Base-by-base conservation (phyloP, 768 basidiomycete genomes). In the Xerocomus potaroensis region DNA sequence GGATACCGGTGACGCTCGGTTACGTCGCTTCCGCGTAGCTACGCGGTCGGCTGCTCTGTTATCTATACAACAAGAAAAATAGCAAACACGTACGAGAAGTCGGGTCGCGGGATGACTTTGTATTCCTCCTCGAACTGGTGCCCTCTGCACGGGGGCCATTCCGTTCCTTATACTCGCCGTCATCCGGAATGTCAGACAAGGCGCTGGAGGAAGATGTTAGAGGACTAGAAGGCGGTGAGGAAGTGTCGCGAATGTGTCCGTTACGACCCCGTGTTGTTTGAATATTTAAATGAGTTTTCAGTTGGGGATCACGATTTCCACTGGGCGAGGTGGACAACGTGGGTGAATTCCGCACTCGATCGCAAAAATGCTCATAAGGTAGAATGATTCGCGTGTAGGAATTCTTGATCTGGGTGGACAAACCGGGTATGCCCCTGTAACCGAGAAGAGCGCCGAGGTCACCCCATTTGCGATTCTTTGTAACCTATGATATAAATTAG, bases 331-430 rank as follows among this genome's bases (percentile, higher is more conserved):
- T 63, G 14, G 75, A 72, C 43, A 75, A 53, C 11, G 65, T 60
- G 18, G 84, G 79, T 24, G 82, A 83, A 57, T 79, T 83, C 49
- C 81, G 78, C 36, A 83, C 87, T 40, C 83, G 79, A 39, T 84
- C 80, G 47, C 82, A 84, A 64, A 91, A 97, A 58, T 89, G 81
- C 60, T 98, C 95, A 59, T 91, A 99, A n/a, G 96, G 96, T 35
- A 92, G 78, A 56, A 99, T 89, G 61, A 99, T 89, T 45, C 87
- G 81, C 48, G 77, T 77, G 67, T 95, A 99, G 5, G 93, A 90
- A 57, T 81, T 84, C 72, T 90, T 91, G 65, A 98, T 81, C 61
- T 93, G 87, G 1, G 86, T 84, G 14, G 87, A 87, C 49, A 94
- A 77, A 41, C 88, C 87, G 27, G 84, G 85, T 31, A 87, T 80